Conservation (phyloP, 106 monocot genomes). For the Agapanthus africanus region DNA sequence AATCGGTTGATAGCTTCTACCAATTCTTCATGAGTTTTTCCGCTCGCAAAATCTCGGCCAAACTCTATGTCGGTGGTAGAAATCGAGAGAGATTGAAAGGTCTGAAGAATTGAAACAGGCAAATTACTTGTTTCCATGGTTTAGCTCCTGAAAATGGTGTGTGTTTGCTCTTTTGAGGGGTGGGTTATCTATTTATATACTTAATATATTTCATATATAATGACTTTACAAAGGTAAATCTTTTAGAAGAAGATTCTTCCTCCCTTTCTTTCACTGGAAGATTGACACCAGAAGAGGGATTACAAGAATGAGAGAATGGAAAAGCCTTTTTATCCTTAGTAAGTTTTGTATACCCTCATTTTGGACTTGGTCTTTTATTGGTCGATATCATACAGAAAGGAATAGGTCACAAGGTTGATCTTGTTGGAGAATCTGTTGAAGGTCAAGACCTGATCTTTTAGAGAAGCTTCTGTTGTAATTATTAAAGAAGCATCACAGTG, state of each 20-base stretch:
- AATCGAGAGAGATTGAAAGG: too few relatives aligned
- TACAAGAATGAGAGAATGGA: neutral
- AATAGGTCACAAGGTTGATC: neutral
- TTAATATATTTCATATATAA: neutral
- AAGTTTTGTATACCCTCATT: neutral
- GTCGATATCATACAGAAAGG: neutral
- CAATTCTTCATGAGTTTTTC: conserved; percentile 3
- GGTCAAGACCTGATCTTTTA: neutral
- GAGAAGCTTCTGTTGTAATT: neutral
- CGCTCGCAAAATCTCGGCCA: conserved; percentile 1
- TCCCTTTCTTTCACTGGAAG: conserved; percentile 3
- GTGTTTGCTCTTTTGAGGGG: neutral
- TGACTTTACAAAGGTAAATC: neutral
- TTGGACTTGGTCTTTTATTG: neutral
- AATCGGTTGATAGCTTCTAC: neutral
- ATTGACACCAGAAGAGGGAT: neutral
- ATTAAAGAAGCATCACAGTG: neutral
- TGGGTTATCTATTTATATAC: conserved; percentile 2
- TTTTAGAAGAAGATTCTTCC: neutral
- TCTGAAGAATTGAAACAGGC: neutral
- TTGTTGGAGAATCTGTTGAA: neutral
- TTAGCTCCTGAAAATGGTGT: neutral
- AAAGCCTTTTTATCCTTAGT: neutral
- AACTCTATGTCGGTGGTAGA: neutral
- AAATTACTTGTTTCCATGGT: conserved; percentile 1